Evolutionary conservation across 108 stramenopile species (phyloP).

Genomic region (Hondaea fermentalgiana): DNA sequence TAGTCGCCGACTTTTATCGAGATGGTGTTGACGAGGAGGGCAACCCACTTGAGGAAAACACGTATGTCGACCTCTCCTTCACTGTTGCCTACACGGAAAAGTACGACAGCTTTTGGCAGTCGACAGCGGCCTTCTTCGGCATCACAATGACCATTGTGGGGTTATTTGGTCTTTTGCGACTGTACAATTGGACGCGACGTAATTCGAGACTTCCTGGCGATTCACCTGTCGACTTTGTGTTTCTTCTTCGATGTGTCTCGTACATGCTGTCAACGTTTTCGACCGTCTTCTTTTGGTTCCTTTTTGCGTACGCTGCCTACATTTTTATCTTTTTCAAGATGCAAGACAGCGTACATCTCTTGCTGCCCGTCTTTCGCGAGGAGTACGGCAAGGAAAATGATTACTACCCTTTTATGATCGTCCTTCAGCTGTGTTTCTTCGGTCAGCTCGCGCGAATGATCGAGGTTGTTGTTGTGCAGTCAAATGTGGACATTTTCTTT

Average conservation of each 20-base stretch:
- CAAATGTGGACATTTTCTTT: constrained; percentile 54
- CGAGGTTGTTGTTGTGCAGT: constrained; percentile 46
- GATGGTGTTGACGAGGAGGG: background rate
- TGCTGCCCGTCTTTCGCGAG: constrained; percentile 53
- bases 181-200: constrained; percentile 22
- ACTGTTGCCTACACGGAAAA: constrained; percentile 56
- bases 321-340: constrained; percentile 67
- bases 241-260: constrained; percentile 34
- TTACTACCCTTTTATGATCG: constrained; percentile 46
- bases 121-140: constrained; percentile 47
- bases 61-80: constrained; percentile 29
- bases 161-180: constrained; percentile 9
- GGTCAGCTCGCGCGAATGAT: constrained; percentile 47
- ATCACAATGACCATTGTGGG: constrained; percentile 53
- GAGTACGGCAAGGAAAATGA: constrained; percentile 38
- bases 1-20: constrained; percentile 24
- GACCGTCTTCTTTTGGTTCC: constrained; percentile 16
- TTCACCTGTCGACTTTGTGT: background rate
- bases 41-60: background rate
- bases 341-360: constrained; percentile 53
- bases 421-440: constrained; percentile 45
- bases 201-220: background rate
- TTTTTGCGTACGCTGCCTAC: background rate
- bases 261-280: background rate
- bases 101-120: constrained; percentile 44